Conservation (phyloP, 345 rosid species). For the Trapa incisa region DNA sequence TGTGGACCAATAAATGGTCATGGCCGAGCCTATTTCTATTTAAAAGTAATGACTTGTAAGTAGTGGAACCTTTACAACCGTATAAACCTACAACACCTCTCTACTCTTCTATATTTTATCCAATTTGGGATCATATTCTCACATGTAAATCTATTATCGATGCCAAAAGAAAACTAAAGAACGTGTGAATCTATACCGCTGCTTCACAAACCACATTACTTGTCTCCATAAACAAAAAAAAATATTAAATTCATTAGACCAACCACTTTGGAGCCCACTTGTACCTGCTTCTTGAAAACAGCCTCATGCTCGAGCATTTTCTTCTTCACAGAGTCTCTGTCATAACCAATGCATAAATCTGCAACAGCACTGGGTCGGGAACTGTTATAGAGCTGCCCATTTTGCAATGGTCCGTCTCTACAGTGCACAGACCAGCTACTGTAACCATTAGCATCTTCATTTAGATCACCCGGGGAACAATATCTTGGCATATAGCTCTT, state of each 20-base stretch:
- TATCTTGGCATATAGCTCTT: conserved; percentile 54
- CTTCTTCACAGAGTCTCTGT: conserved; percentile 49
- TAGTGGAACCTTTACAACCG: too few relatives aligned
- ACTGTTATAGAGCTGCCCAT: conserved; percentile 40
- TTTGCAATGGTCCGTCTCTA: conserved; percentile 35
- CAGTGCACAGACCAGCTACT: conserved; percentile 37
- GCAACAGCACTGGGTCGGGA: conserved; percentile 26
- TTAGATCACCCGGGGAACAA: conserved; percentile 61
- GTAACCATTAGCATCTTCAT: conserved; percentile 49
- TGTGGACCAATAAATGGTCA: too few relatives aligned
- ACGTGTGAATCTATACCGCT: too few relatives aligned
- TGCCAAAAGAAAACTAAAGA: too few relatives aligned
- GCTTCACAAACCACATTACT: background rate
- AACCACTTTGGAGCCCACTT: background rate
- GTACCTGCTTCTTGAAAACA: conserved; percentile 70
- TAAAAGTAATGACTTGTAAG: too few relatives aligned
- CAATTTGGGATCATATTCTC: too few relatives aligned
- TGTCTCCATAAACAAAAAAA: background rate
- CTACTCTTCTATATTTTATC: too few relatives aligned
- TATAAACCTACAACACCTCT: too few relatives aligned
- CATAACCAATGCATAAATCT: conserved; percentile 36
- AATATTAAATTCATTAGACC: background rate
- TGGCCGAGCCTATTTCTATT: too few relatives aligned
- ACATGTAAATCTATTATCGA: too few relatives aligned
- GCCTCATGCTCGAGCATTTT: conserved; percentile 86